Evolutionary conservation across 1,284 basidiomycete genomes (phyloP).

Genomic region (Pseudozyma sp.): DNA sequence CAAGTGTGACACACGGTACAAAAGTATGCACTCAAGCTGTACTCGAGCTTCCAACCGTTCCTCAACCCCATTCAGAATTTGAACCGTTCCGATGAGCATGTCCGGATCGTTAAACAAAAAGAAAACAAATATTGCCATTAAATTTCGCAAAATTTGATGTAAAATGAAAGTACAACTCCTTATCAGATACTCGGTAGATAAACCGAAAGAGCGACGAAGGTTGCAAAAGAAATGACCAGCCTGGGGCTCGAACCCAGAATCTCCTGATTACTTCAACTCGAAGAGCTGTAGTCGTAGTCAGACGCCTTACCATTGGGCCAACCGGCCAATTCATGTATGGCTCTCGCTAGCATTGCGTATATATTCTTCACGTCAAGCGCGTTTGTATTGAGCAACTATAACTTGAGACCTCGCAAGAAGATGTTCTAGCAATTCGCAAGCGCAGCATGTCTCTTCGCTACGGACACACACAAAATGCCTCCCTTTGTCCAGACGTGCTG

Average conservation of each 20-base stretch:
- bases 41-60: not conserved
- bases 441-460: too few relatives aligned
- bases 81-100: too few relatives aligned
- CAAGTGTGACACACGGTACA: too few relatives aligned
- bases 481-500: too few relatives aligned
- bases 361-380: not conserved
- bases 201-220: not conserved
- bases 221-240: slow-evolving; percentile 43
- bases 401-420: too few relatives aligned
- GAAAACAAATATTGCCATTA: not conserved
- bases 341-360: not conserved
- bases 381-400: too few relatives aligned
- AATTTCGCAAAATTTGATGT: not conserved
- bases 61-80: too few relatives aligned
- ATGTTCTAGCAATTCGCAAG: too few relatives aligned
- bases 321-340: slow-evolving; percentile 28
- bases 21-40: not conserved
- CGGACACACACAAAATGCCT: too few relatives aligned
- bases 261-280: slow-evolving; percentile 41
- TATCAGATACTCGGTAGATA: not conserved
- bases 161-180: not conserved
- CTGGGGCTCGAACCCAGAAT: slow-evolving; percentile 60
- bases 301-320: slow-evolving; percentile 59
- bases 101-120: too few relatives aligned
- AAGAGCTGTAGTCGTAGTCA: slow-evolving; percentile 37